phyloP scores from a whole-genome alignment of 495 filamentous ascomycete species.

The Physcia stellaris region DNA sequence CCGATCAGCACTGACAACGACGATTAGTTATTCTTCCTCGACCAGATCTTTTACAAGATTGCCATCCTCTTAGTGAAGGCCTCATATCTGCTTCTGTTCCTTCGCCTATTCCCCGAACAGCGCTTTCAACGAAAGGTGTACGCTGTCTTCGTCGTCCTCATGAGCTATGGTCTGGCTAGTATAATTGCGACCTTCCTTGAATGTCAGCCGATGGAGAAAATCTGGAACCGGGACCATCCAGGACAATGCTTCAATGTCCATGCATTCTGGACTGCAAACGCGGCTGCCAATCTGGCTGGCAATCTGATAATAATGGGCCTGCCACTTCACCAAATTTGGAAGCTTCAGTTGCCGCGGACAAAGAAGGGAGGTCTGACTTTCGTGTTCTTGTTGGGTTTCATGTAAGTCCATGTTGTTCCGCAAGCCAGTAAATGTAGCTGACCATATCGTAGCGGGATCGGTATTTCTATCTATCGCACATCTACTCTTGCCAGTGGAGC shows the following conservation, averaged over 20 bases:
- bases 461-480: constrained; percentile 22
- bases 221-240: background rate
- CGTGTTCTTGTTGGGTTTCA: constrained; percentile 3
- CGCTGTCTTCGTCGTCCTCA: background rate
- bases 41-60: constrained; percentile 26
- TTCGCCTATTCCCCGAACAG: background rate
- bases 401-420: background rate
- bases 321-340: constrained; percentile 3
- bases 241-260: constrained; percentile 2
- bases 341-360: constrained; percentile 2
- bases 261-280: background rate
- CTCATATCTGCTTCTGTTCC: constrained; percentile 20
- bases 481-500: constrained; percentile 5
- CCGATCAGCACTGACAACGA: no score
- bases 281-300: constrained; percentile 1
- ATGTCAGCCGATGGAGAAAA: background rate
- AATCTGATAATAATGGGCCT: constrained; percentile 7
- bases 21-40: constrained; percentile 24
- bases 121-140: background rate
- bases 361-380: constrained; percentile 1
- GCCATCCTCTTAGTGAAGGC: constrained; percentile 24
- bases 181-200: background rate
- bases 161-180: background rate
- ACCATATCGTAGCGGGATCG: constrained; percentile 16
- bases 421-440: background rate